Evolutionary conservation across 2,329 filamentous ascomycete species (phyloP).

Genomic region (Aspergillus novofumigatus): DNA sequence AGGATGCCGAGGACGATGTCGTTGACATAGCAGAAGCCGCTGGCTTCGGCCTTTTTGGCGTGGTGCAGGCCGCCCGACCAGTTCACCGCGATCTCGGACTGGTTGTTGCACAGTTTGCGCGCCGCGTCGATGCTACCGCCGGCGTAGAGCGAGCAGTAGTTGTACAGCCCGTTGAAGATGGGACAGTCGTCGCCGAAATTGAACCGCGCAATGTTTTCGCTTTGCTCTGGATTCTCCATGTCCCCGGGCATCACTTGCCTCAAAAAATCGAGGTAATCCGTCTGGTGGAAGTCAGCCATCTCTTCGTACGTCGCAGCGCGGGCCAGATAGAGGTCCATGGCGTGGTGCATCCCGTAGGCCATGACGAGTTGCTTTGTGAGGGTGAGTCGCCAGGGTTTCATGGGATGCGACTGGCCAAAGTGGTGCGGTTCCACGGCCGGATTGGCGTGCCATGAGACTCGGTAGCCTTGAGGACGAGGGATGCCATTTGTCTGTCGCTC

Average conservation of each 20-base stretch:
- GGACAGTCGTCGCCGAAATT: conserved; percentile 94
- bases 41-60: conserved; percentile 89
- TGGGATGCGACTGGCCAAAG: conserved; percentile 93
- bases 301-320: conserved; percentile 83
- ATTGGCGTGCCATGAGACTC: conserved; percentile 93
- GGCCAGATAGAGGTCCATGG: conserved; percentile 90
- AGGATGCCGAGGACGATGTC: conserved; percentile 94
- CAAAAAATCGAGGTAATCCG: conserved; percentile 88
- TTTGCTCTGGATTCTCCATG: conserved; percentile 60
- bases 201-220: conserved; percentile 59
- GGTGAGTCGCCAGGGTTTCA: conserved; percentile 98
- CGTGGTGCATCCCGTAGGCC: conserved; percentile 91
- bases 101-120: conserved; percentile 76
- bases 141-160: conserved; percentile 91
- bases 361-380: conserved; percentile 92
- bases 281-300: conserved; percentile 78
- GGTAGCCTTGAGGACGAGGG: conserved; percentile 76
- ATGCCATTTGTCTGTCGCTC: conserved; percentile 63
- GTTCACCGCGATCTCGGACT: conserved; percentile 94
- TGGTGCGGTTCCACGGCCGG: conserved; percentile 93
- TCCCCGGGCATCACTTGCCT: conserved; percentile 67
- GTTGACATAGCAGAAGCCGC: conserved; percentile 98
- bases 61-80: conserved; percentile 97
- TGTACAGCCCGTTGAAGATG: conserved; percentile 90
- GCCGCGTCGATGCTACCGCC: conserved; percentile 89